Percentiles rank a stretch among this genome's conserved stretches.
phyloP scores from a whole-genome alignment of 331 rosid genomes.

The Telfairia occidentalis region DNA sequence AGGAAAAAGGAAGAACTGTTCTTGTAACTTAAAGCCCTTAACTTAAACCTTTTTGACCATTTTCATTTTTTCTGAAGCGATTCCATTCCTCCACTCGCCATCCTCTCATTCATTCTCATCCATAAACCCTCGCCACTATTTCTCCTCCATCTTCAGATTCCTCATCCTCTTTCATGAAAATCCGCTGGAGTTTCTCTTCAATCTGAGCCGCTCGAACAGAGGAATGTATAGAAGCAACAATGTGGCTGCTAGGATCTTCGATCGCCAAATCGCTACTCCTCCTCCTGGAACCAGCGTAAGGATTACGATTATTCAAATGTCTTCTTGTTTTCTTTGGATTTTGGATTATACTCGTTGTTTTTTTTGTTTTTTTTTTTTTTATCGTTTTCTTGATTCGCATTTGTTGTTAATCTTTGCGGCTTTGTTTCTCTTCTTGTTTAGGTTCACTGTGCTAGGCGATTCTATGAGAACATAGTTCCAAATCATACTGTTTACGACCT shows the following conservation, averaged over 20 bases:
- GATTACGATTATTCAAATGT: neutral
- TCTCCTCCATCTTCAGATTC: neutral
- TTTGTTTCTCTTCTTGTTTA: slow-evolving; percentile 31
- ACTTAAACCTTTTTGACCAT: neutral
- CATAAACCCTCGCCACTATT: neutral
- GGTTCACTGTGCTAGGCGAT: slow-evolving; percentile 71
- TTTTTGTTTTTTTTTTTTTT: too few relatives aligned
- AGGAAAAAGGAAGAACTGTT: neutral
- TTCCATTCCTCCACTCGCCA: neutral
- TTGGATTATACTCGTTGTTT: neutral
- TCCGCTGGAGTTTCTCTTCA: neutral
- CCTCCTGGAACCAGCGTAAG: slow-evolving; percentile 73
- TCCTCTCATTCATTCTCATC: neutral
- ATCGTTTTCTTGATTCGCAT: neutral
- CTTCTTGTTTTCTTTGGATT: neutral
- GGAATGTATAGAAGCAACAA: slow-evolving; percentile 66
- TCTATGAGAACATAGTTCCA: slow-evolving; percentile 92
- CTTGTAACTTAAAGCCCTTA: neutral
- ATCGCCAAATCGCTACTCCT: slow-evolving; percentile 79
- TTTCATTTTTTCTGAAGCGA: too few relatives aligned
- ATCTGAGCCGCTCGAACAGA: slow-evolving; percentile 11
- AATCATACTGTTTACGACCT: slow-evolving; percentile 70
- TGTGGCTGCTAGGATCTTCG: slow-evolving; percentile 67
- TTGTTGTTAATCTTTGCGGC: slow-evolving; percentile 5
- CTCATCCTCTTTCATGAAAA: neutral